phyloP scores from a whole-genome alignment of 305 asterid genomes.

The Fraxinus floribunda region DNA sequence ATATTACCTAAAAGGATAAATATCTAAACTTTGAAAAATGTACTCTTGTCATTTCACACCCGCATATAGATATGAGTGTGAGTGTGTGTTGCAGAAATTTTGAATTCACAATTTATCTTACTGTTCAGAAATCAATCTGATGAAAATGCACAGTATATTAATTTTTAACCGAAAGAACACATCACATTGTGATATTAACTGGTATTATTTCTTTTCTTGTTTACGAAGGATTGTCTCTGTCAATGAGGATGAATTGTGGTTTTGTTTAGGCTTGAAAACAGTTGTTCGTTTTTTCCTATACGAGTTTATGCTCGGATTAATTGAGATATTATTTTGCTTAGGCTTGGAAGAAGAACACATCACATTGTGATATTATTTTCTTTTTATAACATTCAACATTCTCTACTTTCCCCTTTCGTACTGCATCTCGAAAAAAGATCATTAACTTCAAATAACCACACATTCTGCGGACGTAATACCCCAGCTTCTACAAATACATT shows the following conservation, averaged over 20 bases:
- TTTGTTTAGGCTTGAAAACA: too few species aligned
- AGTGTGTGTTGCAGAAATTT: too few species aligned
- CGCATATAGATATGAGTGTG: too few species aligned
- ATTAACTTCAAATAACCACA: background rate
- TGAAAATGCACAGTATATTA: background rate
- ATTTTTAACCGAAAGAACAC: background rate
- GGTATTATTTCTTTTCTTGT: too few species aligned
- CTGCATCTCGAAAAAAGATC: background rate
- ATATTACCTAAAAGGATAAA: background rate
- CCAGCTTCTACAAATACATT: background rate
- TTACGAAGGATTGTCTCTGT: too few species aligned
- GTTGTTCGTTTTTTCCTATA: too few species aligned
- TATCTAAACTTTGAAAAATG: background rate
- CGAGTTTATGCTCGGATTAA: too few species aligned
- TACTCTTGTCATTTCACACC: background rate
- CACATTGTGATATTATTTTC: background rate
- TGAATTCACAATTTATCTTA: background rate
- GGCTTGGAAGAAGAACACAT: too few species aligned
- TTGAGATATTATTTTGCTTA: too few species aligned
- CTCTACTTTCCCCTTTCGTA: background rate
- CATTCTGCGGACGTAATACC: background rate
- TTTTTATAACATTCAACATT: background rate
- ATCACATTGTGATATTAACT: background rate
- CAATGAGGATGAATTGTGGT: too few species aligned
- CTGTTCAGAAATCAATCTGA: background rate